A percentile compares a stretch with the other conserved stretches of the same genome.
Evolutionary conservation across 352 stramenopile genomes (phyloP).

Genomic region (Phytopythium boreale): DNA sequence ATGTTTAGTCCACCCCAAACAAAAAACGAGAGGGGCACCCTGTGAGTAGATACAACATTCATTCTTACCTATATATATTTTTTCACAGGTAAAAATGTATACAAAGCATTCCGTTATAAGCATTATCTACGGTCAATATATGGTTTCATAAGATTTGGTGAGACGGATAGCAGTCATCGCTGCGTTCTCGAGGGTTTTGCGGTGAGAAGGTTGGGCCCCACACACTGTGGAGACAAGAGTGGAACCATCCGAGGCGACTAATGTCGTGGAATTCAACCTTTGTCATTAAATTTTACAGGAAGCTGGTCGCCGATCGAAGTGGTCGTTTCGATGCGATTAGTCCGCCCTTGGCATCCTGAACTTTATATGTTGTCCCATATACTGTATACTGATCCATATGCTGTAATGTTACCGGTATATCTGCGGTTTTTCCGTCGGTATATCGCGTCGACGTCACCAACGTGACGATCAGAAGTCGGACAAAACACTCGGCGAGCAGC

Average conservation of each 20-base stretch:
- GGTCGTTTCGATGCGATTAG: background rate
- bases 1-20: conserved; percentile 7
- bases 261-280: background rate
- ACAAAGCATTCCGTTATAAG: too few relatives aligned
- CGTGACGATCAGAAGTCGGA: background rate
- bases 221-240: background rate
- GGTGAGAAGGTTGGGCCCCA: too few relatives aligned
- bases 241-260: background rate
- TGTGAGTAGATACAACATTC: background rate
- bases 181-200: too few relatives aligned
- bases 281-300: background rate
- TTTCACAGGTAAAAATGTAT: too few relatives aligned
- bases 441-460: background rate
- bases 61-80: background rate
- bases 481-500: background rate
- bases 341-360: background rate
- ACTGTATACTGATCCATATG: too few relatives aligned
- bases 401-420: too few relatives aligned
- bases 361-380: too few relatives aligned
- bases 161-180: conserved; percentile 3
- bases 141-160: too few relatives aligned
- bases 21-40: background rate
- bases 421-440: background rate
- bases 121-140: too few relatives aligned
- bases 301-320: background rate